phyloP scores from a whole-genome alignment of 495 filamentous ascomycete species.

The Filosporella fistucella region DNA sequence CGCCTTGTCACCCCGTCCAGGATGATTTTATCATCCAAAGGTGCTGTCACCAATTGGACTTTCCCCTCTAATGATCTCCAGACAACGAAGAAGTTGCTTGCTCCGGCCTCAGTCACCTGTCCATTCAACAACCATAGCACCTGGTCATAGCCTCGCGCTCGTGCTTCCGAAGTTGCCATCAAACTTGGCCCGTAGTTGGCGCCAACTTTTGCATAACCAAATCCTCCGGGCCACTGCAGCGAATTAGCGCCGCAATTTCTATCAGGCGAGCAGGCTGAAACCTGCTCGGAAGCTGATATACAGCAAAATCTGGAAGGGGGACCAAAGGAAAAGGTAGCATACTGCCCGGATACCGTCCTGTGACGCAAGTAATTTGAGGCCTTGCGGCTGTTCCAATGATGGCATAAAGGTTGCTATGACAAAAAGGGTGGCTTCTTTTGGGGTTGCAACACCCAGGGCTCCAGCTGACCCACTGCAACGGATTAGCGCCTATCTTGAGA shows the following conservation, averaged over 20 bases:
- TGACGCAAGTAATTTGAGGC: constrained; percentile 74
- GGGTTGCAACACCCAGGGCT: constrained; percentile 75
- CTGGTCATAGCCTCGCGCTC: constrained; percentile 70
- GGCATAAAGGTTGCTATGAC: constrained; percentile 74
- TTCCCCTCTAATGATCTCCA: constrained; percentile 65
- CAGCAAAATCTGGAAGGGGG: no score
- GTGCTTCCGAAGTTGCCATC: constrained; percentile 69
- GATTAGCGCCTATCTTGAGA: no score
- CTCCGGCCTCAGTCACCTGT: constrained; percentile 86
- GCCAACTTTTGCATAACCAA: constrained; percentile 85
- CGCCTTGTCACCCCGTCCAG: constrained; percentile 79
- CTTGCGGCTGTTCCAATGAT: constrained; percentile 45
- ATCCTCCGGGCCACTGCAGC: constrained; percentile 95
- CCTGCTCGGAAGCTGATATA: no score
- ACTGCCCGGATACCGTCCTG: constrained; percentile 73
- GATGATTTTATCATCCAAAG: constrained; percentile 75
- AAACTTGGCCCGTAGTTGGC: constrained; percentile 88
- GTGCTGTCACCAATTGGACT: constrained; percentile 76
- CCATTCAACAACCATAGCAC: constrained; percentile 87
- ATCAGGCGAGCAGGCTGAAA: no score
- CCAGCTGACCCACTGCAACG: constrained; percentile 35
- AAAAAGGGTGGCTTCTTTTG: constrained; percentile 79
- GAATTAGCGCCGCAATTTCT: no score
- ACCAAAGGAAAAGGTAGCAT: no score
- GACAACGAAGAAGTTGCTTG: constrained; percentile 86